Base-by-base conservation (phyloP, 805 yeast genomes). In the Pichia insulana region DNA sequence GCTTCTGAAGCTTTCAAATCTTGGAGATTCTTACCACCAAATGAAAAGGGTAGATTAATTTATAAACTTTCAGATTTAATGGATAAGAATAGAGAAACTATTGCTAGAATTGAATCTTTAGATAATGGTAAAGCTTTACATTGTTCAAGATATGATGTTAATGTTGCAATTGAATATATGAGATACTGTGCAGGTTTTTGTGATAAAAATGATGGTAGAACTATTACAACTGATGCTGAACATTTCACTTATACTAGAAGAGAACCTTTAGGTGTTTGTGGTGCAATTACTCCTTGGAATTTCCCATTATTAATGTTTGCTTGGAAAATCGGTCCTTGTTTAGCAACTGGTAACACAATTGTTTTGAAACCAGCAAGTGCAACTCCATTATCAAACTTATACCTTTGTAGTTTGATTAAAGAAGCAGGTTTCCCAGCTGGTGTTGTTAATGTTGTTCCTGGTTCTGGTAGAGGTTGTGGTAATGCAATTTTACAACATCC, bases 251-350 rank as follows among this genome's bases (percentile, higher is more conserved):
- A 71, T 67, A 77, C 84, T 43, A 70, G 74, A 58, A 76, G 76
- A 51, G 86, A 81, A 59, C 90, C 94, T 6, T 67, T 84, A 39
- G 94, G 94, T 2, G 88, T 83, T 0, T 80, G 83, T 50, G 89
- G 88, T 1, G 76, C 83, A 40, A 58, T 83, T 53, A 81, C 90
- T 1, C 92, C 92, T 1, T 84, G 92, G 90, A 84, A 84, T 61
- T 84, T 84, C 59, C 94, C 94, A 2, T 64, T 78, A 11, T 85
- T 89, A 2, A 82, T 81, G 88, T 78, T 80, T 44, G 73, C 88
- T 3, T 64, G 88, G 44, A 82, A 82, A 57, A 61, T 78, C 41
- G 88, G 83, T 10, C 87, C 90, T 18, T 86, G 86, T 0, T 56
- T 82, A 18, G 90, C 92, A n/a, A 83, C 86, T 7, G 94, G 94